phyloP scores from a whole-genome alignment of 768 basidiomycete species.

The Porphyrellus cyaneotinctus region DNA sequence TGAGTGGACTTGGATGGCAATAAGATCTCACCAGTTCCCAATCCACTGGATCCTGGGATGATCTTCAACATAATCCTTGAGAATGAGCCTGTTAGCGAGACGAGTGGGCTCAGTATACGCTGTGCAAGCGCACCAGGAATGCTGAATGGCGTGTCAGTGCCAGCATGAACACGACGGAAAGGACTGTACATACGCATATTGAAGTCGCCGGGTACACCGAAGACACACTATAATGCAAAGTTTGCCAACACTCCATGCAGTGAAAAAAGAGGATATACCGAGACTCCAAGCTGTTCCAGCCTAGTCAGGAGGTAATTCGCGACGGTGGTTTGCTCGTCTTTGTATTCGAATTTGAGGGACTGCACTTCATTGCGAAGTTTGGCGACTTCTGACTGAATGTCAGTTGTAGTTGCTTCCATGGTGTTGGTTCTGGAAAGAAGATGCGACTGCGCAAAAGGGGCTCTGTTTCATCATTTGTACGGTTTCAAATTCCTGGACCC shows the following conservation, averaged over 20 bases:
- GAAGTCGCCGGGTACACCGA: slow-evolving; percentile 87
- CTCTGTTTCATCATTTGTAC: neutral
- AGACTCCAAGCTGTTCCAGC: slow-evolving; percentile 61
- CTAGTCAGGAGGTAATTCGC: slow-evolving; percentile 60
- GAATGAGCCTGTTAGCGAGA: neutral
- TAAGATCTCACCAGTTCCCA: slow-evolving; percentile 63
- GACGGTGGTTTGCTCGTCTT: slow-evolving; percentile 45
- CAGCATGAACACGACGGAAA: neutral
- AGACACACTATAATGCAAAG: slow-evolving; percentile 52
- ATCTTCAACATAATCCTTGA: slow-evolving; percentile 78
- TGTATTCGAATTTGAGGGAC: slow-evolving; percentile 30
- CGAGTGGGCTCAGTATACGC: neutral
- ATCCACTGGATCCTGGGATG: slow-evolving; percentile 78
- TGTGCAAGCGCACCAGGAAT: slow-evolving; percentile 24
- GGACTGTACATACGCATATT: slow-evolving; percentile 50
- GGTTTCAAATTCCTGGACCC: neutral
- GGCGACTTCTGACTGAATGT: slow-evolving; percentile 43
- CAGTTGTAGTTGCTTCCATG: slow-evolving; percentile 14
- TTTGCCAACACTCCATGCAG: neutral
- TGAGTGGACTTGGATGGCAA: neutral
- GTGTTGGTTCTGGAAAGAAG: neutral
- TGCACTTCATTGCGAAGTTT: slow-evolving; percentile 47
- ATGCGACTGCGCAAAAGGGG: neutral
- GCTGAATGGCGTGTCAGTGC: slow-evolving; percentile 17
- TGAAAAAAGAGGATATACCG: slow-evolving; percentile 34